Evolutionary conservation across 2,329 filamentous ascomycete genomes (phyloP), one percentile per base, ranked within the genome.

Genomic region (Aureobasidium sp.): DNA sequence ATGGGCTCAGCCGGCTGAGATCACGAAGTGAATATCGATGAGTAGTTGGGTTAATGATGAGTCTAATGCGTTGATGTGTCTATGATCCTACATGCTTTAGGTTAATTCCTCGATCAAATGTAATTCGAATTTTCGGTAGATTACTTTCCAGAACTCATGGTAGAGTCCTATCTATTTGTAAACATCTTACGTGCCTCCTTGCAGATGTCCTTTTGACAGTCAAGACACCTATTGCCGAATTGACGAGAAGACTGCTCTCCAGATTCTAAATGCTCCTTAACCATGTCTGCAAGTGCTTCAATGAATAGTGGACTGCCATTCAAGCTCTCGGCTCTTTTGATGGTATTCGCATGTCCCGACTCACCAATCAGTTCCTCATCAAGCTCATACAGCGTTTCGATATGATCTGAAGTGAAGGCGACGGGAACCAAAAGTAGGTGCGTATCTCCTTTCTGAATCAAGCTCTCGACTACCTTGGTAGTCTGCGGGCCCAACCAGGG

Each of bases 341-440:
- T 76, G 4, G 77, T 73, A 49, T 77, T 76, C 25, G 79, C 76
- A 0, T 86, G 88, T 36, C 92, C 91, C 0, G 84, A 90, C 75
- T 96, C 91, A 62, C 90, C 89, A 71, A 99, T 97, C 44, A 99
- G 91, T 76, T 99, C 94, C 69, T 90, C 82, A 73, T 99, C 94
- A 57, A 99, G 79, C 75, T 99, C 94, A 73, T 88, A 97, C 0
- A 99, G 80, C 0, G 94, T 99, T 78, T 99, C 94, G 68, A 99
- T 99, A 72, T 99, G 94, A 70, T 99, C 94, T n/a, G 90, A 96
- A 0, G 94, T 99, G 73, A 99, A 99, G 6, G 94, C 94, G 67
- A 99, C 95, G 0, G 94, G 94, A 61, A 99, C 91, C 5, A 99
- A 80, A 1, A 97, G 81, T 59, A 99, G 80, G 71, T 99, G 91